Percentiles rank a stretch among this genome's conserved stretches.
phyloP scores from a whole-genome alignment of 306 rosid species.

The Mimosa bimucronata region DNA sequence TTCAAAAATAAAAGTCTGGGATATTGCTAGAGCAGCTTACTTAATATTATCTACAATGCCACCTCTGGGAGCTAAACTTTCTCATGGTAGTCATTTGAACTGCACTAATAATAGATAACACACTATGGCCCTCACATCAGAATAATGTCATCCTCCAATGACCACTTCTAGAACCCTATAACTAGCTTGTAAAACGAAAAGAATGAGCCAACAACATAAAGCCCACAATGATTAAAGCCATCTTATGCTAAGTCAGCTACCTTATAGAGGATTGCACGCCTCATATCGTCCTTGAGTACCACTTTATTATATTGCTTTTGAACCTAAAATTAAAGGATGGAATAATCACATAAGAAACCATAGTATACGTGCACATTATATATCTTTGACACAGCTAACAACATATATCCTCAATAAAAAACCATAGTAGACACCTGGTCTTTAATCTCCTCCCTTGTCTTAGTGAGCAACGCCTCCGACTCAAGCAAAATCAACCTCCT shows the following conservation, averaged over 20 bases:
- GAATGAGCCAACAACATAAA: no score
- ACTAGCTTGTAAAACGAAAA: no score
- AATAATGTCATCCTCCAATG: neutral
- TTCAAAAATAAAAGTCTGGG: neutral
- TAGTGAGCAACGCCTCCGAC: constrained; percentile 76
- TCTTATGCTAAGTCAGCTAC: no score
- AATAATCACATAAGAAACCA: neutral
- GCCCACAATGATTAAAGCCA: no score
- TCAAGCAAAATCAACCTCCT: constrained; percentile 94
- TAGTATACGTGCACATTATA: neutral
- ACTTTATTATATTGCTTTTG: neutral
- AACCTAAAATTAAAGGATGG: neutral
- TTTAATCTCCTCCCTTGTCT: constrained; percentile 95
- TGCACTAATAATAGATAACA: neutral
- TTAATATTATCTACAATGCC: neutral
- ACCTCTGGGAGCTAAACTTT: neutral
- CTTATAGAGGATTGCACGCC: no score
- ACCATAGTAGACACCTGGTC: constrained; percentile 70
- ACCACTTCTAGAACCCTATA: no score
- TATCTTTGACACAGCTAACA: neutral
- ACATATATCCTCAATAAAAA: neutral
- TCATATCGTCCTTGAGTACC: no score
- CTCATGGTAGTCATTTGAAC: neutral
- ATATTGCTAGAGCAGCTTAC: neutral
- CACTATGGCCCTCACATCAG: neutral